phyloP scores from a whole-genome alignment of 2,329 filamentous ascomycete species.

The Colletotrichum spinosum region DNA sequence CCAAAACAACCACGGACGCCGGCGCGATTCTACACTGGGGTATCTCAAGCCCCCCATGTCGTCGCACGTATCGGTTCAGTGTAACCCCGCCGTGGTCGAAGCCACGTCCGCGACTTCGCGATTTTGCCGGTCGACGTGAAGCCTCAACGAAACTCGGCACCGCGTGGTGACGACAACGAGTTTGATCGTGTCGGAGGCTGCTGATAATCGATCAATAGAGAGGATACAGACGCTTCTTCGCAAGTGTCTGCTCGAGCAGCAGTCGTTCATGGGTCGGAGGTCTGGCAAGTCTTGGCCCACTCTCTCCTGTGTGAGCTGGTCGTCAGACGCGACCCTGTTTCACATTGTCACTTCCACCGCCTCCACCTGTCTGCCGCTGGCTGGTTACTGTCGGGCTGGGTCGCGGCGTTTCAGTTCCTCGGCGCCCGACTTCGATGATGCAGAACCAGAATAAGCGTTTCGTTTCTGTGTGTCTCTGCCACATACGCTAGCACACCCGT shows the following conservation, averaged over 20 bases:
- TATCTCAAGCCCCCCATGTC: no score
- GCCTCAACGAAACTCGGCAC: constrained; percentile 13
- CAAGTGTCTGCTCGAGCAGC: background rate
- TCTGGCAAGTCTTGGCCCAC: constrained; percentile 20
- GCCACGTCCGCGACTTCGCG: background rate
- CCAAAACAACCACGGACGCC: no score
- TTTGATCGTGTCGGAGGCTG: background rate
- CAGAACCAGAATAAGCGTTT: constrained; percentile 13
- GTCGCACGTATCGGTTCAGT: no score
- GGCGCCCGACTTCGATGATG: constrained; percentile 13
- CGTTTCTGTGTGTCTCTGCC: constrained; percentile 21
- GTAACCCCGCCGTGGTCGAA: no score
- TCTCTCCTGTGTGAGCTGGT: constrained; percentile 33
- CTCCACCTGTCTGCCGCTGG: constrained; percentile 14
- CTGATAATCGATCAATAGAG: background rate
- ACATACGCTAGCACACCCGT: constrained; percentile 17
- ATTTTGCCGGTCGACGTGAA: background rate
- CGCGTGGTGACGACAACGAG: constrained; percentile 3
- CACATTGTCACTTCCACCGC: constrained; percentile 28
- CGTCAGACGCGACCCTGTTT: constrained; percentile 35
- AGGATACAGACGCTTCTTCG: constrained; percentile 7
- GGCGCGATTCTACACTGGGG: no score
- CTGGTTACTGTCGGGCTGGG: constrained; percentile 5
- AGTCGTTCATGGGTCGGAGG: background rate
- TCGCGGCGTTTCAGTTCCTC: constrained; percentile 30